phyloP scores from a whole-genome alignment of 306 rosid genomes.

The Biancaea sappan region DNA sequence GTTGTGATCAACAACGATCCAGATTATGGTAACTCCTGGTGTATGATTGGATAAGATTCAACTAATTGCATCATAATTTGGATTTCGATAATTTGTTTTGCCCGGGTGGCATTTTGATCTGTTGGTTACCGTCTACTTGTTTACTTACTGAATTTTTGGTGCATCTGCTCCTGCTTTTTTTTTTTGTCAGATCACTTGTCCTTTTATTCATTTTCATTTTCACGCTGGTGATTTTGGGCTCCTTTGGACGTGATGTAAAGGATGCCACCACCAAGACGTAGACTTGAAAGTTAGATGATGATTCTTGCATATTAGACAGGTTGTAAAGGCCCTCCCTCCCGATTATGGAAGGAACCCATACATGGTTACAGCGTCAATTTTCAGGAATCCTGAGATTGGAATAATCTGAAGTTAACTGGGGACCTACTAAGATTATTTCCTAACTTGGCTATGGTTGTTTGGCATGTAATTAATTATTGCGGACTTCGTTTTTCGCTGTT shows the following conservation, averaged over 20 bases:
- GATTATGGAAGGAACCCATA: not conserved
- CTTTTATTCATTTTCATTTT: not conserved
- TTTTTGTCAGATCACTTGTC: not conserved
- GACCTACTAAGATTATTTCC: too few species aligned
- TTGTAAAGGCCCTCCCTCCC: not conserved
- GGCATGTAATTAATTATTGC: not conserved
- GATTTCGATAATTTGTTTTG: constrained; percentile 8
- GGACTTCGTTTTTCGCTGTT: too few species aligned
- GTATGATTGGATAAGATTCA: constrained; percentile 19
- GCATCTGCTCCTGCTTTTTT: not conserved
- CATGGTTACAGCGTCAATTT: not conserved
- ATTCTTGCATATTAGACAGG: too few species aligned
- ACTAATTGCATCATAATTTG: constrained; percentile 17
- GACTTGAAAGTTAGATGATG: not conserved
- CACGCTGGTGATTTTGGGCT: not conserved
- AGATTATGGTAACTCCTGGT: constrained; percentile 1
- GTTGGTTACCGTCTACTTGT: not conserved
- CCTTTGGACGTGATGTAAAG: not conserved
- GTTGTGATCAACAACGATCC: constrained; percentile 29
- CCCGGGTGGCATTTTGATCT: not conserved
- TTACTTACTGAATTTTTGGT: constrained; percentile 2
- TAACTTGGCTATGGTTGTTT: not conserved
- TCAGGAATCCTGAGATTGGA: not conserved
- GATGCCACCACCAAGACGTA: not conserved
- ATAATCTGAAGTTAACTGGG: not conserved